Percentiles rank a stretch among this genome's conserved stretches.
phyloP scores from a whole-genome alignment of 2,329 filamentous ascomycete genomes.

The Parastagonospora nodorum region DNA sequence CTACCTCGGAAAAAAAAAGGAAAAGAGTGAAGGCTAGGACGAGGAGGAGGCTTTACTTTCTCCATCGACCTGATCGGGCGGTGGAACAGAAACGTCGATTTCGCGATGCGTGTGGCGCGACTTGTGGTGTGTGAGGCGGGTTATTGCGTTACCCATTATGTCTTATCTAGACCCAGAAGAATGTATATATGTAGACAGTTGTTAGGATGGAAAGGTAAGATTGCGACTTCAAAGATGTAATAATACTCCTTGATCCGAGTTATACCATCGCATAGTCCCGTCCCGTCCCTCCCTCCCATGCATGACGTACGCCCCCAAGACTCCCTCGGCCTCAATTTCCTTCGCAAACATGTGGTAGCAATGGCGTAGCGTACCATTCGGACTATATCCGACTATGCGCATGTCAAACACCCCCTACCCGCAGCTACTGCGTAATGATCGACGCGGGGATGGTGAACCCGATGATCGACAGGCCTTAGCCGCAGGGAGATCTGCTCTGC shows the following conservation, averaged over 20 bases:
- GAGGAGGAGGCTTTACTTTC: background rate
- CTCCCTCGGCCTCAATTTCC: too few relatives aligned
- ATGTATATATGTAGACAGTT: background rate
- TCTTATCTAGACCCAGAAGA: too few relatives aligned
- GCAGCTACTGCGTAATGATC: too few relatives aligned
- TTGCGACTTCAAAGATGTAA: background rate
- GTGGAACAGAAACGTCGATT: background rate
- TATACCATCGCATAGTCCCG: background rate
- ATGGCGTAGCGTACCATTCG: too few relatives aligned
- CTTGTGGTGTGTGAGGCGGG: conserved; percentile 4
- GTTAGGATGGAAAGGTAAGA: background rate
- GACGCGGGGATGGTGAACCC: background rate
- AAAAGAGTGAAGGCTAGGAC: background rate
- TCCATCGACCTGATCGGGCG: too few relatives aligned
- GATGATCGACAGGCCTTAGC: background rate
- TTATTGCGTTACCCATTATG: conserved; percentile 7
- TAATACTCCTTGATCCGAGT: background rate
- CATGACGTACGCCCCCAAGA: background rate
- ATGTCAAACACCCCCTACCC: background rate
- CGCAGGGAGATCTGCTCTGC: background rate
- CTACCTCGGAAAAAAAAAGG: background rate
- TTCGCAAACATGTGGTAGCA: too few relatives aligned
- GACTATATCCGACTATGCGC: too few relatives aligned
- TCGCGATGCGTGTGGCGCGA: background rate
- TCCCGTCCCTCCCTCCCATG: background rate